Evolutionary conservation across 2,329 filamentous ascomycete species (phyloP).

Genomic region (Teratosphaeria epicoccoides): DNA sequence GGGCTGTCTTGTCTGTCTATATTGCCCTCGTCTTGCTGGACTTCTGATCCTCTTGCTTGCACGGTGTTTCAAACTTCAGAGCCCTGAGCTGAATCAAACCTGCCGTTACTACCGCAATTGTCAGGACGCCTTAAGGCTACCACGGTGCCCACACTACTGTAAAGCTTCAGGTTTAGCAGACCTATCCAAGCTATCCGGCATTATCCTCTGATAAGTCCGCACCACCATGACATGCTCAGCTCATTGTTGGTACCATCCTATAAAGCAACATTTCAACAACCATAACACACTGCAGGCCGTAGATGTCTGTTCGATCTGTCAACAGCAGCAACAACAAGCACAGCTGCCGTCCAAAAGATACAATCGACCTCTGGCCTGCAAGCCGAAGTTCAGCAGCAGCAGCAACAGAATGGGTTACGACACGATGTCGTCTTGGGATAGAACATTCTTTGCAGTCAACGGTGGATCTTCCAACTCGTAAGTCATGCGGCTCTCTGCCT

Average conservation of each 20-base stretch:
- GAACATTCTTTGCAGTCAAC: conserved; percentile 7
- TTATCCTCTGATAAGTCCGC: neutral
- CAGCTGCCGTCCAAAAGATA: neutral
- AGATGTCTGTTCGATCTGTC: neutral
- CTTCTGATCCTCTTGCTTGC: neutral
- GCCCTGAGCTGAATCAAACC: neutral
- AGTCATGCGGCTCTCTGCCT: neutral
- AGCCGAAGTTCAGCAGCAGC: conserved; percentile 1
- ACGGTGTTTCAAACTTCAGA: neutral
- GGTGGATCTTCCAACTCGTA: conserved; percentile 10
- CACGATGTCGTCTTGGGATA: conserved; percentile 16
- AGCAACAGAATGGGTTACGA: conserved; percentile 13
- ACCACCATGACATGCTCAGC: neutral
- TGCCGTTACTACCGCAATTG: neutral
- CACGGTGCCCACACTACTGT: neutral
- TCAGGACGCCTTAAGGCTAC: too few species aligned
- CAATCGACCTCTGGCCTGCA: neutral
- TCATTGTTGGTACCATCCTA: neutral
- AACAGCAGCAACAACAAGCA: neutral
- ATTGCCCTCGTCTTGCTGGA: neutral
- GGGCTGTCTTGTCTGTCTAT: neutral
- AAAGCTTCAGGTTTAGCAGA: neutral
- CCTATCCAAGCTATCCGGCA: neutral
- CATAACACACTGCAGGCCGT: neutral
- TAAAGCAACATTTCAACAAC: neutral